Evolutionary conservation across 306 rosid species (phyloP).

Genomic region (Fragaria iinumae): DNA sequence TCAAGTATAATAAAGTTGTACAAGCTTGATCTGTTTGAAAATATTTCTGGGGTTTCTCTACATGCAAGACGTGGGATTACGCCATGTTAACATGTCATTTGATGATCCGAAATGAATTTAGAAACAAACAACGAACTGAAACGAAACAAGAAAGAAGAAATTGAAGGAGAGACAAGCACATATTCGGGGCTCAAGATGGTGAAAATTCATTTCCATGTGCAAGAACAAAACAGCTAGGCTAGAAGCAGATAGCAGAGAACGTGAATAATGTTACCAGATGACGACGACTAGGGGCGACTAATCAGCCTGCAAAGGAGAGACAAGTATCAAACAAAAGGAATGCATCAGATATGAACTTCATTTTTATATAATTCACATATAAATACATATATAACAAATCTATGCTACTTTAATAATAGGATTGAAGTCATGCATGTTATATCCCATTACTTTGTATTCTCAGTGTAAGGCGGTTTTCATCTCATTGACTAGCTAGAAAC

Average conservation of each 20-base stretch:
- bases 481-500: not conserved
- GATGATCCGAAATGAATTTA: not conserved
- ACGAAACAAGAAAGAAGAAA: not conserved
- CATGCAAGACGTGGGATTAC: not conserved
- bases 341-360: conserved; percentile 22
- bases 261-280: conserved; percentile 49
- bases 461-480: not conserved
- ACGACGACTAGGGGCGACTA: conserved; percentile 50
- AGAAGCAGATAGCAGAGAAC: conserved; percentile 33
- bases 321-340: conserved; percentile 59
- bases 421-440: not conserved
- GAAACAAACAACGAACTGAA: not conserved
- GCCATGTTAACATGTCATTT: not conserved
- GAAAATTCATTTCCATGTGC: conserved; percentile 12
- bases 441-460: not conserved
- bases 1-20: not conserved
- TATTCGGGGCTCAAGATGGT: conserved; percentile 1
- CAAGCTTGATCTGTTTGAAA: not conserved
- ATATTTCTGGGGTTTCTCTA: not conserved
- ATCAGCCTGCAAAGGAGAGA: conserved; percentile 49
- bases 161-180: not conserved
- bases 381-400: not conserved
- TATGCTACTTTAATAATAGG: not conserved
- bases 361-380: not conserved
- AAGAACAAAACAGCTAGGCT: conserved; percentile 3